Base-by-base conservation (phyloP, 1,284 basidiomycete species). In the Salmacisia buchloeana region DNA sequence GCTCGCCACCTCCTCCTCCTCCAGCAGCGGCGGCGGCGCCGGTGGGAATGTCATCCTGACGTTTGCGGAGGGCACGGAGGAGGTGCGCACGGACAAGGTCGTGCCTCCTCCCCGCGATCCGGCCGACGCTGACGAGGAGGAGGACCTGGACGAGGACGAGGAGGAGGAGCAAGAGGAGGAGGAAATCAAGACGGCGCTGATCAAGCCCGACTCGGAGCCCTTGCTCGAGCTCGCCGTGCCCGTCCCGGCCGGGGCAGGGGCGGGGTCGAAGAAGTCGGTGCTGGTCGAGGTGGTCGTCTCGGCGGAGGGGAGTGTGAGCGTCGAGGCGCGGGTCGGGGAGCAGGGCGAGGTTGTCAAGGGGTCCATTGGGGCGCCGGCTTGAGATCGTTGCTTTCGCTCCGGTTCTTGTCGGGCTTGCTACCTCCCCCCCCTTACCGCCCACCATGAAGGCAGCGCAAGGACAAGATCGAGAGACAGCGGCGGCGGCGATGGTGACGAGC, bases 51-150 rank as follows among this genome's bases (percentile, higher is more conserved):
- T 89, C 29, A 87, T 85, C 15, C 84, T 94, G 66, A 91, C 94
- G 80, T 82, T 97, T 45, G 93, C 90, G 87, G 91, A 97, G 81
- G 90, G 89, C 52, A 86, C 87, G 68, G 88, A 92, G 73, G 85
- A 85, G 13, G 85, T 97, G 75, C 87, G 89, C 73, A 82, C 91
- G 23, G 89, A 92, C 56, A 70, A 63, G 33, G 61, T 78, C 57
- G 67, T 65, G 29, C 67, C 69, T 2, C 66, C 68, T n/a, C 65
- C 62, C 29, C 59, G 58, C 15, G 66, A 70, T 31, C 62, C 65
- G 4, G 29, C 10, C 45, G 15, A 6, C 13, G 52, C 10, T 5
- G 54, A 63, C 21, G 72, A 69, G 33, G 70, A 75, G 13, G 69
- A 87, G 85, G 72, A 82, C 86, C n/a, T n/a, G n/a, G 77, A 78